Evolutionary conservation across 129 eudicot genomes (phyloP), one percentile per base, ranked within the genome.

Genomic region (sunflower (Helianthus annuus)): DNA sequence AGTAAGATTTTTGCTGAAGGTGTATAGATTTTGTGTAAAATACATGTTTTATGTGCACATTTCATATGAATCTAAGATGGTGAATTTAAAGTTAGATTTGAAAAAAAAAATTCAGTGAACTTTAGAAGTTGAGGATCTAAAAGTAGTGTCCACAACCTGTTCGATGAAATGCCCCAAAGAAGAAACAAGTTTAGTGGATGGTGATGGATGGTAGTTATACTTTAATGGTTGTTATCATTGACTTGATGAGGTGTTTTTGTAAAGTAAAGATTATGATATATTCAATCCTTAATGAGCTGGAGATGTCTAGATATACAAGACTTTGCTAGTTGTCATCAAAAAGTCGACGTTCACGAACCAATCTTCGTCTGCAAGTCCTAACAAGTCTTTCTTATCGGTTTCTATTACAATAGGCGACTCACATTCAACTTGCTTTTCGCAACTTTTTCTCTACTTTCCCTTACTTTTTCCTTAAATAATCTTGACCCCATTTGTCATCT

Each of bases 401-500:
- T 63, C 34, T 64, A 51, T 17, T 38, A 52, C 19, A 55, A 62
- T 69, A 48, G 69, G 36, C 65, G 32, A 60, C 49, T 36, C 81
- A 73, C 76, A 57, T 64, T 66, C 63, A 56, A 42, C 11, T 42
- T 39, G 75, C 75, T 75, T 78, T 68, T 72, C 36, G 64, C 74
- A 22, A 51, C 62, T 66, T 66, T 66, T 78, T 45, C 34, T 73
- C 39, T 71, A 34, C 16, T 63, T 14, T 60, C 76, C 64, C 34
- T 55, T 75, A 42, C 56, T 69, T 61, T 51, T 61, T 54, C 55
- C 29, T 67, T 60, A 59, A 56, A n/a, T 36, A 72, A 69, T 69
- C 71, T 69, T 82, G 74, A 80, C 84, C 49, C 62, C 17, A 48
- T 56, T 82, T 77, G 69, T 84, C 81, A 77, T 65, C 68, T 67